Evolutionary conservation across 352 stramenopile genomes (phyloP).

Genomic region (Globisporangium barbulae): DNA sequence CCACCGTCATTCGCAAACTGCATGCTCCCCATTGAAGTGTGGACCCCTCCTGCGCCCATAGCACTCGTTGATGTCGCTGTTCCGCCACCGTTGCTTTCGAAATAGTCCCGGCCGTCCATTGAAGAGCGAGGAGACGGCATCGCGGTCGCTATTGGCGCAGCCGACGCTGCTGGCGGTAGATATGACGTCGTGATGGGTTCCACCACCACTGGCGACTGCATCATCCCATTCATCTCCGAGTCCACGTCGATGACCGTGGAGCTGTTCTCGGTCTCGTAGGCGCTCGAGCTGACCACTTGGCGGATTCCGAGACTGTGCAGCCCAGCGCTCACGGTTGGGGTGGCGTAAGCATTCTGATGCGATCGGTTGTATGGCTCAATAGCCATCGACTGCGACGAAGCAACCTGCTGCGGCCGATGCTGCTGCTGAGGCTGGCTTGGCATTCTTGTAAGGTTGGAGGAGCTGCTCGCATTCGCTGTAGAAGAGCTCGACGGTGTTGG

Average conservation of each 20-base stretch:
- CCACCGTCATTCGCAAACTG: background rate
- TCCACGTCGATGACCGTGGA: background rate
- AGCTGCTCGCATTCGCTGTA: background rate
- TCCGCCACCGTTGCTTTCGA: background rate
- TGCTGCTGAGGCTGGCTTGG: background rate
- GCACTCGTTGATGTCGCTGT: background rate
- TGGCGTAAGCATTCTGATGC: background rate
- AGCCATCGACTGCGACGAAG: slow-evolving; percentile 5
- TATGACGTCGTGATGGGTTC: background rate
- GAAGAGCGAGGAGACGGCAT: background rate
- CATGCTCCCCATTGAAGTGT: background rate
- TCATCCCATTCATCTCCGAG: background rate
- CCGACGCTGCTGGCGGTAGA: background rate
- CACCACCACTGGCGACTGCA: background rate
- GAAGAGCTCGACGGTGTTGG: background rate
- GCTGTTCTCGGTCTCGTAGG: slow-evolving; percentile 11
- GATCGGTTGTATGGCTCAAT: slow-evolving; percentile 15
- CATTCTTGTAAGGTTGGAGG: background rate
- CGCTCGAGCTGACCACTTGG: slow-evolving; percentile 15
- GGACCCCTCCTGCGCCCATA: background rate
- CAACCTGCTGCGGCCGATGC: background rate
- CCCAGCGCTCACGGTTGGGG: background rate
- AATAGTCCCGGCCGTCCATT: slow-evolving; percentile 7
- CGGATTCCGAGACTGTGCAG: slow-evolving; percentile 14
- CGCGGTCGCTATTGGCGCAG: background rate